Evolutionary conservation across 2,329 filamentous ascomycete species (phyloP).

Genomic region (Bretziella fagacearum): DNA sequence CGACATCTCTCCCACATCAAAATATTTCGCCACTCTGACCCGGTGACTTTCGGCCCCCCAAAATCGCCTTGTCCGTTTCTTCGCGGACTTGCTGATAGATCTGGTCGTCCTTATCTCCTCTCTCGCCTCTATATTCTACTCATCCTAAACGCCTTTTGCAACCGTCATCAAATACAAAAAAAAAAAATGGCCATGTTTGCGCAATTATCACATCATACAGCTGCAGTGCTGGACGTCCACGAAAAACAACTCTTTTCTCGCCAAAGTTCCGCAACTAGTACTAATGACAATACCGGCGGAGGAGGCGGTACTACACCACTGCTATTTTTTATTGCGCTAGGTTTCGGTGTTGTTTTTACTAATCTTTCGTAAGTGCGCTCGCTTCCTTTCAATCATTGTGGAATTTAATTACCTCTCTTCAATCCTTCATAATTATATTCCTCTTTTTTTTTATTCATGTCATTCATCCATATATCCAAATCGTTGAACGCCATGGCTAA

Average conservation of each 20-base stretch:
- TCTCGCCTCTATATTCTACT: no score
- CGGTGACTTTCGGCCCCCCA: no score
- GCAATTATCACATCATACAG: background rate
- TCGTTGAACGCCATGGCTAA: background rate
- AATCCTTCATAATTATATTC: slow-evolving; percentile 9
- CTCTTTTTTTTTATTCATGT: background rate
- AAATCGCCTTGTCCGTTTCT: no score
- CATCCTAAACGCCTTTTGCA: no score
- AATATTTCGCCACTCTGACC: no score
- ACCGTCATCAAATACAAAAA: no score
- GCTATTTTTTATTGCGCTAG: slow-evolving; percentile 80
- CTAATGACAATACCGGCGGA: background rate
- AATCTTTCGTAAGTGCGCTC: slow-evolving; percentile 75
- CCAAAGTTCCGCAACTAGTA: slow-evolving; percentile 15
- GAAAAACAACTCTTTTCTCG: slow-evolving; percentile 7
- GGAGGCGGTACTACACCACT: slow-evolving; percentile 27
- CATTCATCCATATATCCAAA: slow-evolving; percentile 3
- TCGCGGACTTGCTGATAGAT: no score
- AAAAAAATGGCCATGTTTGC: background rate
- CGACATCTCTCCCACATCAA: no score
- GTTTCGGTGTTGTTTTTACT: slow-evolving; percentile 95
- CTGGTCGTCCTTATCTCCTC: no score
- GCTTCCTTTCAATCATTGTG: background rate
- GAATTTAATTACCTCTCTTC: no score
- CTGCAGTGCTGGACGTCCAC: background rate